Conservation (phyloP, 2,329 filamentous ascomycete species). For the Ophiognomonia clavigignenti-juglandacearum region DNA sequence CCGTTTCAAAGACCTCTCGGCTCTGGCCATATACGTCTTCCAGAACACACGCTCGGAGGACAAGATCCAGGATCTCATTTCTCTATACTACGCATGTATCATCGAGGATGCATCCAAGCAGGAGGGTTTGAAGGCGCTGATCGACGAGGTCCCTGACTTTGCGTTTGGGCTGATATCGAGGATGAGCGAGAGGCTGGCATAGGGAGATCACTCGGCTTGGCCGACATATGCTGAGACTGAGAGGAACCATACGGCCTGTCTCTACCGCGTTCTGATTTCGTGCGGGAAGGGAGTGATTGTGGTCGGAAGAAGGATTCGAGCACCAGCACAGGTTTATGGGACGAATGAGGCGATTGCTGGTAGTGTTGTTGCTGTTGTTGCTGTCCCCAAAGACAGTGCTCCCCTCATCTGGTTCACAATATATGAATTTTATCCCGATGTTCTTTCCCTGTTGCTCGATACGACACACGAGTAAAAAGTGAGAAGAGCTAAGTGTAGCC, state of each 20-base stretch:
- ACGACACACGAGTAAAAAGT: no score
- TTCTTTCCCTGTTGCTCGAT: no score
- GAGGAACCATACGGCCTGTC: no score
- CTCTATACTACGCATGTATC: conserved; percentile 14
- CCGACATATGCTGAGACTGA: background rate
- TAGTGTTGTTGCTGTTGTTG: no score
- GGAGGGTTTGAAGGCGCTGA: conserved; percentile 2
- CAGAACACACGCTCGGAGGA: conserved; percentile 10
- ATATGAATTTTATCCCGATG: no score
- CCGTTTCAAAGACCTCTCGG: conserved; percentile 7
- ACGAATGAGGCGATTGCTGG: no score
- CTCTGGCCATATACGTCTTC: conserved; percentile 8
- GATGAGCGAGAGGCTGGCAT: conserved; percentile 9
- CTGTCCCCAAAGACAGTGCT: no score
- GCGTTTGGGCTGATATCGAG: background rate
- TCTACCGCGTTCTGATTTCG: background rate
- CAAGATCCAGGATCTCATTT: conserved; percentile 8
- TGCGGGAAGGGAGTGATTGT: no score
- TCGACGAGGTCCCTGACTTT: conserved; percentile 4
- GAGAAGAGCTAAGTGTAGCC: no score
- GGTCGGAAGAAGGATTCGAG: no score
- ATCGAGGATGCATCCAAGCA: conserved; percentile 13
- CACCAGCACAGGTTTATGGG: no score
- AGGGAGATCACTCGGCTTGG: background rate
- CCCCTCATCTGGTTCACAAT: no score